phyloP scores from a whole-genome alignment of 768 basidiomycete species.

The Amanita molliuscula region DNA sequence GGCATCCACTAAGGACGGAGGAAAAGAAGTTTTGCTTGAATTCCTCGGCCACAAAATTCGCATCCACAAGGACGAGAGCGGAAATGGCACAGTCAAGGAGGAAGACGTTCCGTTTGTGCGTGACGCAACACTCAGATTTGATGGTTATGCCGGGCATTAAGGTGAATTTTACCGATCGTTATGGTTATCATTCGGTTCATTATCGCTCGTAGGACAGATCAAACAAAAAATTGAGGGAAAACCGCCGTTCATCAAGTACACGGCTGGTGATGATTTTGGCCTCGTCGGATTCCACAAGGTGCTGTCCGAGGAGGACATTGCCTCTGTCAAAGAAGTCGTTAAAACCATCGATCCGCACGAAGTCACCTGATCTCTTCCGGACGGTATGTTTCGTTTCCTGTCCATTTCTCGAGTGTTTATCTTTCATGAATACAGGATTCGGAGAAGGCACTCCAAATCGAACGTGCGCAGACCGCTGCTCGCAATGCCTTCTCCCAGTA shows the following conservation, averaged over 20 bases:
- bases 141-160: conserved; percentile 49
- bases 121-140: conserved; percentile 46
- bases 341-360: conserved; percentile 55
- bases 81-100: conserved; percentile 52
- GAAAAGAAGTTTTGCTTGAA: conserved; percentile 59
- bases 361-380: conserved; percentile 54
- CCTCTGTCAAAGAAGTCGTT: conserved; percentile 53
- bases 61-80: conserved; percentile 52
- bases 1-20: conserved; percentile 15
- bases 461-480: conserved; percentile 64
- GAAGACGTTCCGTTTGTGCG: conserved; percentile 45
- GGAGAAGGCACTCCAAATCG: conserved; percentile 63
- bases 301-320: conserved; percentile 62
- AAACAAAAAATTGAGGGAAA: conserved; percentile 39
- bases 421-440: conserved; percentile 41
- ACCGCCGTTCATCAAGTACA: conserved; percentile 42
- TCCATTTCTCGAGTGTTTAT: neutral
- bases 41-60: conserved; percentile 64
- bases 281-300: conserved; percentile 55
- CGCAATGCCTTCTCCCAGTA: conserved; percentile 31
- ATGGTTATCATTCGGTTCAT: neutral
- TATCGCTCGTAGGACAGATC: conserved; percentile 27
- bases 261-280: conserved; percentile 33
- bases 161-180: conserved; percentile 15
- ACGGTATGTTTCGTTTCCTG: conserved; percentile 26